Evolutionary conservation across 2,329 filamentous ascomycete genomes (phyloP).

Genomic region (Talaromyces sp.): DNA sequence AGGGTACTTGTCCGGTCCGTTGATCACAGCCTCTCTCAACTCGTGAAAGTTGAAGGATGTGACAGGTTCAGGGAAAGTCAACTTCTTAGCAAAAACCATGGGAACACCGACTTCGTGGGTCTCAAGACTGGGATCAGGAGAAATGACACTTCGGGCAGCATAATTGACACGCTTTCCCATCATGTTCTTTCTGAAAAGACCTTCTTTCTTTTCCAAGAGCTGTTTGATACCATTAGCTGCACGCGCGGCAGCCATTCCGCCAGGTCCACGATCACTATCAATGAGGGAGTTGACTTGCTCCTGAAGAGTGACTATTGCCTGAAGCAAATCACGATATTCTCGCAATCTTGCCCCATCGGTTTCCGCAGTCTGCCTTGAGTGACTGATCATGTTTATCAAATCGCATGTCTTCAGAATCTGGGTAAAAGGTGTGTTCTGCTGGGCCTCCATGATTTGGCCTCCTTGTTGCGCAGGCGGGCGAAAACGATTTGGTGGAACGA

Average conservation of each 20-base stretch:
- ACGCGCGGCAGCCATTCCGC: slow-evolving; percentile 73
- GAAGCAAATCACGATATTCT: slow-evolving; percentile 74
- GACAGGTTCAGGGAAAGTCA: slow-evolving; percentile 95
- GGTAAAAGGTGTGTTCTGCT: slow-evolving; percentile 86
- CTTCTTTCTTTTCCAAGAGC: slow-evolving; percentile 96
- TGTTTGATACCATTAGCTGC: slow-evolving; percentile 97
- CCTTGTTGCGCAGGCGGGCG: slow-evolving; percentile 83
- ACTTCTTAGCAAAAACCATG: slow-evolving; percentile 92
- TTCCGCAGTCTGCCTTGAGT: slow-evolving; percentile 60
- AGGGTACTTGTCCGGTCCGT: slow-evolving; percentile 90
- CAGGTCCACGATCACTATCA: slow-evolving; percentile 81
- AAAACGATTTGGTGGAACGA: slow-evolving; percentile 90
- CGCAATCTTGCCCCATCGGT: slow-evolving; percentile 50
- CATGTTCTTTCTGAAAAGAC: slow-evolving; percentile 98
- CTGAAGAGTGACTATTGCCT: slow-evolving; percentile 79
- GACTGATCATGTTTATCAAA: slow-evolving; percentile 70
- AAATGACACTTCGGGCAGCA: slow-evolving; percentile 95
- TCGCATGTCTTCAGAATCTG: slow-evolving; percentile 75
- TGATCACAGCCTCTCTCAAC: slow-evolving; percentile 92
- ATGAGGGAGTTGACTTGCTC: slow-evolving; percentile 90
- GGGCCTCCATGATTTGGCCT: slow-evolving; percentile 78
- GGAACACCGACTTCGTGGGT: slow-evolving; percentile 98
- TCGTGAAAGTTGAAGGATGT: slow-evolving; percentile 97
- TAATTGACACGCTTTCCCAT: slow-evolving; percentile 99
- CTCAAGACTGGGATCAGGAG: slow-evolving; percentile 96